A percentile compares a stretch with the other conserved stretches of the same genome.
phyloP scores from a whole-genome alignment of 2,329 filamentous ascomycete genomes.

The Fusarium algeriense region DNA sequence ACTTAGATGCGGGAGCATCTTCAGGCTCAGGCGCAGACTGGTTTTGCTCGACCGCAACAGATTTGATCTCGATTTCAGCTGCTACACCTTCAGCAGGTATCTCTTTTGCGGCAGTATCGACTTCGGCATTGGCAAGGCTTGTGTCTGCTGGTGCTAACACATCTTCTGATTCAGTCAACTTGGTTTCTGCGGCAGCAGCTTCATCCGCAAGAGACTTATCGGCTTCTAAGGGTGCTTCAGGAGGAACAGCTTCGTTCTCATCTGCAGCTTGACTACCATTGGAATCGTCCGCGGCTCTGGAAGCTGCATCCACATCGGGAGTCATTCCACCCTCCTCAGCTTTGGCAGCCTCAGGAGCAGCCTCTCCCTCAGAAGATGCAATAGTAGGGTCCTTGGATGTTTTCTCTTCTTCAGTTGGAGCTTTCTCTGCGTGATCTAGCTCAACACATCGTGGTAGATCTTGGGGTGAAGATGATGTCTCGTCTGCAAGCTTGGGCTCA shows the following conservation, averaged over 20 bases:
- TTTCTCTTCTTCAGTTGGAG: background rate
- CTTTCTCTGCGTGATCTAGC: background rate
- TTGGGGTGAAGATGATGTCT: background rate
- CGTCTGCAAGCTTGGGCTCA: slow-evolving; percentile 7
- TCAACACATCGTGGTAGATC: background rate
- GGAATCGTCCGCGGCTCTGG: slow-evolving; percentile 2
- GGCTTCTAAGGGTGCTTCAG: background rate
- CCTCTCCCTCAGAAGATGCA: background rate
- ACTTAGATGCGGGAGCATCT: background rate
- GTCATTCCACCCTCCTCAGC: slow-evolving; percentile 10
- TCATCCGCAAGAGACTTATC: slow-evolving; percentile 5
- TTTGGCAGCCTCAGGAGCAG: slow-evolving; percentile 3
- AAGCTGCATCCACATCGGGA: background rate
- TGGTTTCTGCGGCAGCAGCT: background rate
- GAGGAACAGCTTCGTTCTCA: background rate
- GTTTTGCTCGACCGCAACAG: background rate
- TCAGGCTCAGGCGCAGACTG: background rate
- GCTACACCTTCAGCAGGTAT: background rate
- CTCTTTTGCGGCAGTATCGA: background rate
- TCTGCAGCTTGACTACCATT: slow-evolving; percentile 4
- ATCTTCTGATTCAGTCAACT: slow-evolving; percentile 4
- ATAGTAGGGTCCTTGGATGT: background rate
- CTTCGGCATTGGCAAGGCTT: background rate
- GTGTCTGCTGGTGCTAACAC: background rate
- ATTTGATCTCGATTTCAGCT: slow-evolving; percentile 4